Evolutionary conservation across 202 grass and related monocot genomes (phyloP), one percentile per base, ranked within the genome.

Genomic region (Carex sylvatica): DNA sequence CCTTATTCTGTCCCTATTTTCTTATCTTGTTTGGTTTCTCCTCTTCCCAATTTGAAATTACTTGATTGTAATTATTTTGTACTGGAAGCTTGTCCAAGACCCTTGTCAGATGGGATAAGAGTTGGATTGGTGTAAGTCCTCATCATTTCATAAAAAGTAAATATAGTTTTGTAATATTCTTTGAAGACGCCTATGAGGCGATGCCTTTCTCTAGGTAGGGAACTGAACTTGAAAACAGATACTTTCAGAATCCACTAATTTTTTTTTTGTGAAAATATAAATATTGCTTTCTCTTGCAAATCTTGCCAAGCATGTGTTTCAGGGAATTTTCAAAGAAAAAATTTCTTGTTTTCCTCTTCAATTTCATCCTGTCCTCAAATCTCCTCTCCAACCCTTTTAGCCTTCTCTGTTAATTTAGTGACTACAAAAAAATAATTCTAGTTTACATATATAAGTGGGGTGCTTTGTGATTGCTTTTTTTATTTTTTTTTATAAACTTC

Each of bases 401-500:
- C 33, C 31, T n/a, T 69, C 33, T 42, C 16, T 70, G 26, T 38
- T 40, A 69, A 40, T 42, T 65, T 44, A n/a, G 31, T 42, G 62
- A 65, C 66, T 69, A 65, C 6, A 42, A 42, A n/a, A 63, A 26
- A 69, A 69, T n/a, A 44, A 70, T 70, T 70, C 33, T 70, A 12
- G 36, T 38, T 69, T 66, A 20, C n/a, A 44, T 70, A 40, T 69
- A 19, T 19, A n/a, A 5, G 35, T 38, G 7, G 13, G 35, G 12
- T 65, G 20, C 59, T 18, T 35, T 9, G 9, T 67, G 30, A 35
- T 64, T 23, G 63, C 64, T 18, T 6, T 69, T 4, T 38, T 9
- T 69, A 1, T 38, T 9, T 13, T 31, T 33, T 8, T 61, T 23
- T 19, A 20, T 23, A 23, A 2, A 64, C 0, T 9, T 64, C 3